These are phyloP conservation scores for Aspergillus oerlinghausenensis DNA, from an alignment of 2,329 filamentous ascomycete species.

Conservation along the genomic window DNA sequence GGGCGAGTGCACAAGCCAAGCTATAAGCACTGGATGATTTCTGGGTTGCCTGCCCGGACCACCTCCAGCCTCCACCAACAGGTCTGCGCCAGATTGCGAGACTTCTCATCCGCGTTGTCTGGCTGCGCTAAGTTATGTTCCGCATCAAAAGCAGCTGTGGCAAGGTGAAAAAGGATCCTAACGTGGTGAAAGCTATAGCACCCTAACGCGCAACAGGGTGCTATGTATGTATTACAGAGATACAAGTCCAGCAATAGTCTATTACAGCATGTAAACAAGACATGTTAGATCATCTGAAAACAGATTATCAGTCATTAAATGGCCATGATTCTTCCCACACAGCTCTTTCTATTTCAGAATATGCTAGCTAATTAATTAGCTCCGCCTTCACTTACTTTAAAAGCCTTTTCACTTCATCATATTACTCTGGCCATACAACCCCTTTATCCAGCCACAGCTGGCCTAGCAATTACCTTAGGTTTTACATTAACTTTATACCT, in stretches of 20 bases:
- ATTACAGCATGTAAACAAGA: background rate
- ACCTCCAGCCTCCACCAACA: background rate
- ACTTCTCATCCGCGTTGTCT: background rate
- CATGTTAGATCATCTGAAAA: too few relatives aligned
- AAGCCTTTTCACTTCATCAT: constrained; percentile 9
- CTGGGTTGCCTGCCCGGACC: background rate
- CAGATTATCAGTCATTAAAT: constrained; percentile 24
- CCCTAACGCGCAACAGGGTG: background rate
- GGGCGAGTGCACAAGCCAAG: background rate
- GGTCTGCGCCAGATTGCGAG: background rate
- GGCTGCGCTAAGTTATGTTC: background rate
- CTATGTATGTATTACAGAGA: background rate
- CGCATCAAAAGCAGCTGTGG: background rate
- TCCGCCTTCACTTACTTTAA: constrained; percentile 10
- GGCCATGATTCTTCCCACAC: constrained; percentile 20
- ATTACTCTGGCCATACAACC: background rate
- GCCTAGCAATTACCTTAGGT: background rate
- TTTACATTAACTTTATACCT: constrained; percentile 7
- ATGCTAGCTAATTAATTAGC: constrained; percentile 6
- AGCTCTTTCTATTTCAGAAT: constrained; percentile 7
- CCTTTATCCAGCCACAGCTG: background rate
- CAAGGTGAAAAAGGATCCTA: background rate
- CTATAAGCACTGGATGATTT: background rate
- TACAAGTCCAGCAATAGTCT: background rate
- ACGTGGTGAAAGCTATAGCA: background rate